These are phyloP conservation scores for Ascosphaera aggregata DNA, from an alignment of 2,329 filamentous ascomycete genomes.

Conservation along the genomic window DNA sequence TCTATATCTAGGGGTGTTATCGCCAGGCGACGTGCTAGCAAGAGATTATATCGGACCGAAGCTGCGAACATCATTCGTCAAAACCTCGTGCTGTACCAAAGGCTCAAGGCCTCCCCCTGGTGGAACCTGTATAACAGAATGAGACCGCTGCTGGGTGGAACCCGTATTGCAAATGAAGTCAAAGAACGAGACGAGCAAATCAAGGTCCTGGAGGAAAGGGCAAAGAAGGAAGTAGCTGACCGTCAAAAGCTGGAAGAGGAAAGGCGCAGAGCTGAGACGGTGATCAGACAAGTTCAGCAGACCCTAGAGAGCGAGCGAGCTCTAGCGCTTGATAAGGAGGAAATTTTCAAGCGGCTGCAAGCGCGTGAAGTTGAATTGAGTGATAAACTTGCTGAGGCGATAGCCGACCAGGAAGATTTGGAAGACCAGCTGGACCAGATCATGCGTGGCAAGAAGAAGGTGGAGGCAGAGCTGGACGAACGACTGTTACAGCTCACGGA, in stretches of 20 bases:
- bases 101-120: constrained; percentile 85
- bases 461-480: constrained; percentile 61
- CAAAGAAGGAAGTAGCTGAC: constrained; percentile 50
- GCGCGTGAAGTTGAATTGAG: constrained; percentile 74
- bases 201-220: constrained; percentile 59
- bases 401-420: constrained; percentile 81
- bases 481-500: constrained; percentile 71
- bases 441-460: constrained; percentile 68
- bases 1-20: constrained; percentile 77
- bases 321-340: constrained; percentile 92
- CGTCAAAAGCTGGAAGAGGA: constrained; percentile 76
- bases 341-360: constrained; percentile 94
- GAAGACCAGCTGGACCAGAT: constrained; percentile 85
- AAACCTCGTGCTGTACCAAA: constrained; percentile 80
- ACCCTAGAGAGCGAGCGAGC: constrained; percentile 88
- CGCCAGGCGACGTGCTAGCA: constrained; percentile 70
- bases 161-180: constrained; percentile 75
- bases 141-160: constrained; percentile 83
- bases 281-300: constrained; percentile 76
- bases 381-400: constrained; percentile 75
- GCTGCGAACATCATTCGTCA: constrained; percentile 84
- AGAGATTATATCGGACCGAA: constrained; percentile 81
- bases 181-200: constrained; percentile 93
- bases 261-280: constrained; percentile 59
- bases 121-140: constrained; percentile 90